Evolutionary conservation across 2,329 filamentous ascomycete species (phyloP), one percentile per base, ranked within the genome.

Genomic region (Berkeleyomyces basicola): DNA sequence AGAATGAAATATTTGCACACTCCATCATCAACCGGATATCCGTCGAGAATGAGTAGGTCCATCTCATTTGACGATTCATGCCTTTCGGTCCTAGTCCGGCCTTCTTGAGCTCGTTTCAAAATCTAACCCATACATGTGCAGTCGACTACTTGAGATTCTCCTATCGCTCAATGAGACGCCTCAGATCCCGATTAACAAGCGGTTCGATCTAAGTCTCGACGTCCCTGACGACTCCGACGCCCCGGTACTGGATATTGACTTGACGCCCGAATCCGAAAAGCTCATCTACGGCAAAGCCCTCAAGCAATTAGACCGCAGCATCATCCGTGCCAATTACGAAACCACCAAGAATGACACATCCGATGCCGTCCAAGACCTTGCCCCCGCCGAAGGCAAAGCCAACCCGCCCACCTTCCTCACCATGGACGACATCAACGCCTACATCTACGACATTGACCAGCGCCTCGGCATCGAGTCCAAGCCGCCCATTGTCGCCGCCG

Each of bases 161-260:
- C 79, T 95, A 66, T 91, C 96, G 70, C 81, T 96, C 75, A 99
- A 99, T 75, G 84, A 88, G 60, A 87, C 84, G 51, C 78, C 86
- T 23, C 88, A 93, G 71, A 84, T 97, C 53, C 84, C 89, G 9
- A 77, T 83, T 37, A 80, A 85, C 64, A 83, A 87, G 69, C 87
- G 88, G 68, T 86, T 90, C 74, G 85, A 92, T 69, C 76, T 96
- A 63, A 78, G 76, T 59, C 72, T 80, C 6, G 72, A 77, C 51
- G 73, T 76, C 2, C 72, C 75, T 9, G 72, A 76, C 14, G 74
- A 78, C 62, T 66, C 72, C 33, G 72, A 72, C n/a, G 69, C 70
- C 7, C 67, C 67, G 7, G 66, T 65, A 51, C 67, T 73, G 23
- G 69, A 71, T 42, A 64, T 72, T 47, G 73, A 76, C 67, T 62